Evolutionary conservation across 225 moss, liverwort and hornwort genomes (phyloP), one percentile per base, ranked within the genome.

Genomic region (Bryum argenteum): DNA sequence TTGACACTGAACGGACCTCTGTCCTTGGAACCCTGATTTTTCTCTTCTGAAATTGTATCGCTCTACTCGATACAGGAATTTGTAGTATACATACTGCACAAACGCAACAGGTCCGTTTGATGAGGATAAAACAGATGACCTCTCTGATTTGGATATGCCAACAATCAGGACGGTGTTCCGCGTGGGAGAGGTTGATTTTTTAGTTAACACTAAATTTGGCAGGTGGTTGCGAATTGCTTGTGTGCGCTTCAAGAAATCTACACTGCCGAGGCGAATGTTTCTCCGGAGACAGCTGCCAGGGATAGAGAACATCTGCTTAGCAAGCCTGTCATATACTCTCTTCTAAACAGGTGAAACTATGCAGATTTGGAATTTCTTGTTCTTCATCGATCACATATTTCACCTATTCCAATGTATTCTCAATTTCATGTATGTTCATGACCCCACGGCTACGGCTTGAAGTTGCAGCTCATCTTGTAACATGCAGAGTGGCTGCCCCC

Each of bases 211-310:
- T 22, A 11, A 72, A 47, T 60, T 72, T 79, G 68, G 65, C 80
- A 98, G 97, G 97, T 98, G 50, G 90, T 94, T 72, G 94, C 97
- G 56, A 98, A 98, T 76, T 98, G 97, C 74, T 77, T 98, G 65
- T 92, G 86, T 73, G 89, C 94, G 45, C 85, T 98, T 70, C 78
- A 94, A 80, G 97, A 98, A 84, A 92, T 98, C 51, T 88, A 89
- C 70, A 63, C 81, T 26, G 85, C 93, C 11, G 97, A 98, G 82
- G 89, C 87, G 37, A 89, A 78, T 58, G 78, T 81, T 20, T 88
- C 87, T 22, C 88, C 90, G 55, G 97, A 94, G 71, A 58, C 80
- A 52, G 94, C 92, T 44, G 72, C 84, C 62, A 90, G 90, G 79
- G 97, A 98, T 50, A 88, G 93, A 71, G 97, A 98, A 75, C 88